These are phyloP conservation scores for Barnettozyma vustinii DNA, from an alignment of 805 yeast genomes.

Conservation along the genomic window DNA sequence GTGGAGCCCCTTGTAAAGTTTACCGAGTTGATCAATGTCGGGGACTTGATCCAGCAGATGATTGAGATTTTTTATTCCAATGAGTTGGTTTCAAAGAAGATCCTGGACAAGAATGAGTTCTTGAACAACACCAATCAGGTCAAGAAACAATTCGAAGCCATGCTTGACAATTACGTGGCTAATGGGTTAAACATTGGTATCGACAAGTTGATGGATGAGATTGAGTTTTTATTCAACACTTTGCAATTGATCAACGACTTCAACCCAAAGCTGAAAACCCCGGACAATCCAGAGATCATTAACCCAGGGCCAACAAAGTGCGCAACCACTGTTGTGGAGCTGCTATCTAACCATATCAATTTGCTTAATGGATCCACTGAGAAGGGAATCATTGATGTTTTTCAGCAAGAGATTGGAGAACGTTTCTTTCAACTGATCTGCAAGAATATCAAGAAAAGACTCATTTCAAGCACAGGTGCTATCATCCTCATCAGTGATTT, in stretches of 20 bases:
- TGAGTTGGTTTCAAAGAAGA: slow-evolving; percentile 52
- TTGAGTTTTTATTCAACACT: slow-evolving; percentile 54
- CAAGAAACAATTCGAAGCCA: slow-evolving; percentile 74
- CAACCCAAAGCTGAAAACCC: slow-evolving; percentile 37
- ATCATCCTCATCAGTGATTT: slow-evolving; percentile 75
- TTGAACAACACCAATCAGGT: slow-evolving; percentile 70
- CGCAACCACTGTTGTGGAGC: slow-evolving; percentile 54
- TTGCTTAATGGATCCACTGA: slow-evolving; percentile 80
- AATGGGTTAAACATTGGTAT: slow-evolving; percentile 91
- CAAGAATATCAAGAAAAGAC: slow-evolving; percentile 67
- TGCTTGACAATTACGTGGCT: slow-evolving; percentile 85
- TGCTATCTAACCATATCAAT: slow-evolving; percentile 67
- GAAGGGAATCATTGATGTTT: slow-evolving; percentile 81
- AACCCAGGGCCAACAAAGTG: slow-evolving; percentile 54
- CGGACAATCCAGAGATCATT: slow-evolving; percentile 7
- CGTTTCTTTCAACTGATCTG: slow-evolving; percentile 73
- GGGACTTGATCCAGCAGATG: slow-evolving; percentile 91
- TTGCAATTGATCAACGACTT: slow-evolving; percentile 58
- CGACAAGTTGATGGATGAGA: slow-evolving; percentile 78
- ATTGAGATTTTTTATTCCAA: slow-evolving; percentile 84
- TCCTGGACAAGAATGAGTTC: slow-evolving; percentile 74
- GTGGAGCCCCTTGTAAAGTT: slow-evolving; percentile 86
- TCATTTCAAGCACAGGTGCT: slow-evolving; percentile 79
- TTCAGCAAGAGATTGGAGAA: slow-evolving; percentile 90
- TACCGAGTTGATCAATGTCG: slow-evolving; percentile 86